A percentile compares a stretch with the other conserved stretches of the same genome.
Evolutionary conservation across 73 alveolate genomes (phyloP).

Genomic region (Stentor roeselii): DNA sequence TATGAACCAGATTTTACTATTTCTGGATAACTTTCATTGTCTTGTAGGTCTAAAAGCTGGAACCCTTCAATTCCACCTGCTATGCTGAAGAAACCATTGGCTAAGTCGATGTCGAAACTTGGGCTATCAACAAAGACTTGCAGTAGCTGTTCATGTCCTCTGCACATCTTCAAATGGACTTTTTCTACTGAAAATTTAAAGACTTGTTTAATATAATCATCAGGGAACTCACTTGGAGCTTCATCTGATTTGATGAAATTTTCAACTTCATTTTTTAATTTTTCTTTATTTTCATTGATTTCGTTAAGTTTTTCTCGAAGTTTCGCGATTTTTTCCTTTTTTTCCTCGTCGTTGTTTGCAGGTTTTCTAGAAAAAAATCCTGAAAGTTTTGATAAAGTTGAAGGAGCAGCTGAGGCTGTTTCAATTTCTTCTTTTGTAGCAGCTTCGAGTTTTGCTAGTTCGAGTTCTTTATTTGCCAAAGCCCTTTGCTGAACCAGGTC

Average conservation of each 20-base stretch:
- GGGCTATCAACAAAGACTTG: not conserved
- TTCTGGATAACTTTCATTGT: not conserved
- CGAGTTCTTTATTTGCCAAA: constrained; percentile 9
- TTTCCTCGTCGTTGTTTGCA: not conserved
- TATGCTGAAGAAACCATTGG: not conserved
- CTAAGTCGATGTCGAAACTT: not conserved
- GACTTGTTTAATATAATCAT: not conserved
- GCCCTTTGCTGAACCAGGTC: not conserved
- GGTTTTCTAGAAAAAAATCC: constrained; percentile 2
- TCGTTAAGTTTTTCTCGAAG: not conserved
- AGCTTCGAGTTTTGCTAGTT: not conserved
- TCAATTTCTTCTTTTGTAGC: not conserved
- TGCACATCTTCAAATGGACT: not conserved
- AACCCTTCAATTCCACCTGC: not conserved
- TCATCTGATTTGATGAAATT: not conserved
- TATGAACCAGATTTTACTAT: not conserved
- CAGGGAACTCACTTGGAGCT: not conserved
- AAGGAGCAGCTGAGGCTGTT: not conserved
- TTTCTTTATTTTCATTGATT: not conserved
- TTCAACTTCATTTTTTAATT: not conserved
- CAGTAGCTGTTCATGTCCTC: not conserved
- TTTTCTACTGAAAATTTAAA: not conserved
- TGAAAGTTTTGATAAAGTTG: not conserved
- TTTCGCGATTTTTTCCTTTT: not conserved
- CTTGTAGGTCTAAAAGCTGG: not conserved